A percentile compares a stretch with the other conserved stretches of the same genome.
phyloP scores from a whole-genome alignment of 768 basidiomycete genomes.

The Gloeophyllum trabeum region DNA sequence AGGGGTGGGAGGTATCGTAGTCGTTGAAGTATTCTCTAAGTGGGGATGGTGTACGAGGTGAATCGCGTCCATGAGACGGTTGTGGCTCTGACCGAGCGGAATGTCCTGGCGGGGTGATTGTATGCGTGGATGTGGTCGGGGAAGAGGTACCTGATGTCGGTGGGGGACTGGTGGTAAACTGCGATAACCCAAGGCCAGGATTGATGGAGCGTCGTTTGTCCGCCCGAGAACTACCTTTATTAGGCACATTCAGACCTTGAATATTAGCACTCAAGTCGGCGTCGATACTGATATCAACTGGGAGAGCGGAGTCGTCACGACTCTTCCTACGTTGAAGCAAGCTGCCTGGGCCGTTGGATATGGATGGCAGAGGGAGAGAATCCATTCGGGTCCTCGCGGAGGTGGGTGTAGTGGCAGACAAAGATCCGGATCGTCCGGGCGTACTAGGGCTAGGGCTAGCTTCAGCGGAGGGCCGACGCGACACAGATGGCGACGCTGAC shows the following conservation, averaged over 20 bases:
- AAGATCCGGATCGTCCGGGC: too few relatives aligned
- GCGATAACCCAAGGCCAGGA: conserved; percentile 29
- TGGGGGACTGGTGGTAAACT: conserved; percentile 12
- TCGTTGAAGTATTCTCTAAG: conserved; percentile 19
- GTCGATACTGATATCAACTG: too few relatives aligned
- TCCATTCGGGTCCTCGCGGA: neutral
- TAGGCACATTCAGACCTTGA: conserved; percentile 16
- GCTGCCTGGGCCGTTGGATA: neutral
- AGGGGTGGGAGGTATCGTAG: conserved; percentile 6
- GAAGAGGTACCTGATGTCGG: conserved; percentile 10
- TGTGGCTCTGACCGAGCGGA: conserved; percentile 17
- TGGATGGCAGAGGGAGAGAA: neutral
- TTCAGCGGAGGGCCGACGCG: neutral
- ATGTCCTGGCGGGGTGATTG: conserved; percentile 6
- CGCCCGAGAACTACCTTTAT: conserved; percentile 20
- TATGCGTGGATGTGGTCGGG: conserved; percentile 14
- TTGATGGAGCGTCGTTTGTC: conserved; percentile 46
- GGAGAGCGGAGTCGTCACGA: too few relatives aligned
- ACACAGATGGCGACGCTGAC: neutral
- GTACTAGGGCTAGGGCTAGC: too few relatives aligned
- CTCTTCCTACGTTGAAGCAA: neutral
- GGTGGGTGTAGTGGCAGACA: neutral
- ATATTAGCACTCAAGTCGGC: too few relatives aligned
- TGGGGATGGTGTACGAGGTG: conserved; percentile 19
- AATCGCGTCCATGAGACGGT: conserved; percentile 14